A percentile compares a stretch with the other conserved stretches of the same genome.
phyloP scores from a whole-genome alignment of 352 stramenopile genomes.

The Peronospora destructor region DNA sequence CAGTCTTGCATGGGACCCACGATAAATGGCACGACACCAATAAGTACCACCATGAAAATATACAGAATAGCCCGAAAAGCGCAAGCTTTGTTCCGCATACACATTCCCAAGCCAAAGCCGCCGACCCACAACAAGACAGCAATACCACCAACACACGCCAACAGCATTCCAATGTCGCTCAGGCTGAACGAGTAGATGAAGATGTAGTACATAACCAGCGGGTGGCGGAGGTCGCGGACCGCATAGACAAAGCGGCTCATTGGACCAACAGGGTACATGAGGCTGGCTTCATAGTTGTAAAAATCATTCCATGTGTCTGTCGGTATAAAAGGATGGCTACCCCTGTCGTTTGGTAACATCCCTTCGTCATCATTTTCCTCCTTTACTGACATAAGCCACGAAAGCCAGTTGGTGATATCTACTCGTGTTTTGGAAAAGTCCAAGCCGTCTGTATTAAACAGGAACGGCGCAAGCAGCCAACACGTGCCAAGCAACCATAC shows the following conservation, averaged over 20 bases:
- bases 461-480: conserved; percentile 78
- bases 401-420: conserved; percentile 75
- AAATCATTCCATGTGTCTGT: conserved; percentile 73
- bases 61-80: conserved; percentile 57
- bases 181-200: conserved; percentile 72
- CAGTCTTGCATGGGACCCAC: conserved; percentile 56
- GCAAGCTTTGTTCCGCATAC: conserved; percentile 54
- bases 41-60: conserved; percentile 59
- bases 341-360: conserved; percentile 34
- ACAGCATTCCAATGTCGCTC: conserved; percentile 53
- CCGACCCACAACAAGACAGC: conserved; percentile 60
- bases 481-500: conserved; percentile 77
- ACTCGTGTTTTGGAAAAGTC: conserved; percentile 83
- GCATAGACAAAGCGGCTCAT: conserved; percentile 62
- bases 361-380: conserved; percentile 37
- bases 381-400: conserved; percentile 72
- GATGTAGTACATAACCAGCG: conserved; percentile 79
- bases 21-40: conserved; percentile 49
- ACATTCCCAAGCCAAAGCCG: conserved; percentile 43
- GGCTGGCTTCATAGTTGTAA: conserved; percentile 65
- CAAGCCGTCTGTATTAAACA: conserved; percentile 85
- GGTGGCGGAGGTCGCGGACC: conserved; percentile 68
- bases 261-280: conserved; percentile 58
- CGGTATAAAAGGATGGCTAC: conserved; percentile 12
- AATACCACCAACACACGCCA: conserved; percentile 54